A percentile compares a stretch with the other conserved stretches of the same genome.
These are phyloP conservation scores for Gyromitra esculenta DNA, from an alignment of 2,329 filamentous ascomycete species.

Conservation along the genomic window DNA sequence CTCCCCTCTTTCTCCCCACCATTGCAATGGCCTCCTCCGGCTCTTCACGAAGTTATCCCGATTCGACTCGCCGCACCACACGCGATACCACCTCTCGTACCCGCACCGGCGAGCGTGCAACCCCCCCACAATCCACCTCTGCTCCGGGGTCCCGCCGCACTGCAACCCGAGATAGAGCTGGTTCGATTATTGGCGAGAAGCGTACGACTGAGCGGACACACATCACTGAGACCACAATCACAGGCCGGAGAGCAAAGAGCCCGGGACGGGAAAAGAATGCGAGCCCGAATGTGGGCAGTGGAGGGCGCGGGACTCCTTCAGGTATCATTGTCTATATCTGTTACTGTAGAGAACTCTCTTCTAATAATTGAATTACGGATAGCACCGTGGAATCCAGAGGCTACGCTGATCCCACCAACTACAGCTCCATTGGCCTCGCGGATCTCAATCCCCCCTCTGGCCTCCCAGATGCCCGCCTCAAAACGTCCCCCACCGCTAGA, in stretches of 20 bases:
- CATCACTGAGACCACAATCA: slow-evolving; percentile 46
- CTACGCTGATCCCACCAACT: slow-evolving; percentile 73
- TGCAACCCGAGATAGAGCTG: slow-evolving; percentile 11
- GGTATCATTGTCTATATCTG: slow-evolving; percentile 16
- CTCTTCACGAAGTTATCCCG: slow-evolving; percentile 41
- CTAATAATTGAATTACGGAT: slow-evolving; percentile 52
- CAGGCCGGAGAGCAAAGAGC: slow-evolving; percentile 35
- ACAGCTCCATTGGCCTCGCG: slow-evolving; percentile 77
- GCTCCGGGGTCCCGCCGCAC: slow-evolving; percentile 28
- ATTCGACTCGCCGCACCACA: slow-evolving; percentile 24
- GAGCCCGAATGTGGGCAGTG: slow-evolving; percentile 23
- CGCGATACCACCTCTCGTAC: slow-evolving; percentile 37
- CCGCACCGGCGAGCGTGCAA: slow-evolving; percentile 31
- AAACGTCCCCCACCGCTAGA: slow-evolving; percentile 75
- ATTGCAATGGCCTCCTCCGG: slow-evolving; percentile 37
- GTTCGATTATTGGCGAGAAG: slow-evolving; percentile 28
- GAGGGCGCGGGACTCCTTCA: slow-evolving; percentile 31
- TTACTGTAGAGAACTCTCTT: slow-evolving; percentile 1
- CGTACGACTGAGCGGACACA: slow-evolving; percentile 51
- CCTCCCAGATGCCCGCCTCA: slow-evolving; percentile 73
- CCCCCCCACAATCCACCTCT: slow-evolving; percentile 31
- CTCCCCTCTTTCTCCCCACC: too few relatives aligned
- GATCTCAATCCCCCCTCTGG: slow-evolving; percentile 70
- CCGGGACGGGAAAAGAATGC: slow-evolving; percentile 28
- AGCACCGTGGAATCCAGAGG: slow-evolving; percentile 80